Evolutionary conservation across 228 moss, liverwort and hornwort genomes (phyloP).

Genomic region (Sphagnum fallax): DNA sequence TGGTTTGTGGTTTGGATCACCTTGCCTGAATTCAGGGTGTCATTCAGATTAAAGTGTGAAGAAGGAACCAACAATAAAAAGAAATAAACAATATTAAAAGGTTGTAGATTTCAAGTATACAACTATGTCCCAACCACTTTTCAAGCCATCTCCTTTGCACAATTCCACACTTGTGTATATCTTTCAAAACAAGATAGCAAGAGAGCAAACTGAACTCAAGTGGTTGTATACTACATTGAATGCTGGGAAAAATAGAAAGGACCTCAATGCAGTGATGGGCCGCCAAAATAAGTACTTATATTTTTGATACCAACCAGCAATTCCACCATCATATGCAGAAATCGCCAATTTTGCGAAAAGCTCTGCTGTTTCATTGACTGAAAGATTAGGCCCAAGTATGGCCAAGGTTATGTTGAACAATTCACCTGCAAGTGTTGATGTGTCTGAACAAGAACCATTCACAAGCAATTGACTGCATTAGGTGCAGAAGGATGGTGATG

Average conservation of each 20-base stretch:
- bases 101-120: no score
- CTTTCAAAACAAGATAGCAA: background rate
- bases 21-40: slow-evolving; percentile 23
- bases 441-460: slow-evolving; percentile 28
- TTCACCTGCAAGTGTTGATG: slow-evolving; percentile 55
- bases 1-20: slow-evolving; percentile 43
- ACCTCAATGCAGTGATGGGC: slow-evolving; percentile 76
- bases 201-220: no score
- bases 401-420: slow-evolving; percentile 48
- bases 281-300: slow-evolving; percentile 69
- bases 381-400: slow-evolving; percentile 26
- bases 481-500: no score
- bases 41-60: no score
- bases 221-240: no score
- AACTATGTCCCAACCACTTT: no score
- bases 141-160: no score
- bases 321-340: slow-evolving; percentile 44
- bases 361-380: slow-evolving; percentile 43
- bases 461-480: no score
- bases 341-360: slow-evolving; percentile 46
- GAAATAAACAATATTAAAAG: no score
- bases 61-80: no score
- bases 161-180: no score
- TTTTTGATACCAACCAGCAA: slow-evolving; percentile 65
- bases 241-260: background rate